These are phyloP conservation scores for Exophiala sideris DNA, from an alignment of 2,329 filamentous ascomycete species.

Conservation along the genomic window DNA sequence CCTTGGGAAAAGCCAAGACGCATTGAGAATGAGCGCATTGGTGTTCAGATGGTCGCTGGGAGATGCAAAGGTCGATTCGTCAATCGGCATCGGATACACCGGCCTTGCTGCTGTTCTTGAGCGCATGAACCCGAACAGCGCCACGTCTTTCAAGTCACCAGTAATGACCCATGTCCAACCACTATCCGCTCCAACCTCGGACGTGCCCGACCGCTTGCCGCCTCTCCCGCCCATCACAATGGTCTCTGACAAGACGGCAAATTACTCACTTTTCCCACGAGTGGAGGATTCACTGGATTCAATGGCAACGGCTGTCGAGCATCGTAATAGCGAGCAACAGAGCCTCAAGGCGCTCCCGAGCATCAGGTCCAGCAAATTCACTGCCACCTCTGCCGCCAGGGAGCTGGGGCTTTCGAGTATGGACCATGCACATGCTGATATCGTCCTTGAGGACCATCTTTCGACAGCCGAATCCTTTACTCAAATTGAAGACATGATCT, in stretches of 20 bases:
- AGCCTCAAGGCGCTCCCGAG: conserved; percentile 21
- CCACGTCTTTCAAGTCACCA: conserved; percentile 26
- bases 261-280: conserved; percentile 23
- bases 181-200: conserved; percentile 9
- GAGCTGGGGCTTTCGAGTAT: conserved; percentile 5
- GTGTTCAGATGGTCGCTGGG: conserved; percentile 66
- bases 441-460: conserved; percentile 11
- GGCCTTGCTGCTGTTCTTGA: conserved; percentile 64
- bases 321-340: conserved; percentile 5
- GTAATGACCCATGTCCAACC: neutral
- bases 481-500: conserved; percentile 37
- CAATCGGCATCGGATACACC: conserved; percentile 64
- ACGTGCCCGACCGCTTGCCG: conserved; percentile 30
- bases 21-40: conserved; percentile 61
- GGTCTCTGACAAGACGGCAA: conserved; percentile 28
- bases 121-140: conserved; percentile 32
- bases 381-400: conserved; percentile 8
- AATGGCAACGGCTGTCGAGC: neutral
- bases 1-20: conserved; percentile 58
- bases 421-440: conserved; percentile 3
- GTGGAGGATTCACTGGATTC: conserved; percentile 1
- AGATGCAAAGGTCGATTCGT: conserved; percentile 55
- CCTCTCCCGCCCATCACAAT: conserved; percentile 33
- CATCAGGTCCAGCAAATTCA: conserved; percentile 24
- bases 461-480: conserved; percentile 28